Evolutionary conservation across 495 filamentous ascomycete genomes (phyloP).

Genomic region (Pyrenopolyporus hunteri): DNA sequence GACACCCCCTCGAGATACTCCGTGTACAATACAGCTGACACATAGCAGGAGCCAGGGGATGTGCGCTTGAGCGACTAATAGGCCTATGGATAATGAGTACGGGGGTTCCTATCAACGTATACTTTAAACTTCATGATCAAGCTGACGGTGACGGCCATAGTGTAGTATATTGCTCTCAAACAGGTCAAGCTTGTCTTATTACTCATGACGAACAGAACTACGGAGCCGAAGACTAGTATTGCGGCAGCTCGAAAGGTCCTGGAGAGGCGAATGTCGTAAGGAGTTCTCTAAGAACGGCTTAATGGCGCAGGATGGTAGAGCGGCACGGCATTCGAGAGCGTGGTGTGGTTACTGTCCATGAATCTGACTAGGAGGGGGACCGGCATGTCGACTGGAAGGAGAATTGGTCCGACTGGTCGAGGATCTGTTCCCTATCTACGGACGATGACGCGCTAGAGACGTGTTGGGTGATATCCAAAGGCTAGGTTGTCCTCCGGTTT

Average conservation of each 20-base stretch:
- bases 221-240: neutral
- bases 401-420: conserved; percentile 1
- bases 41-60: conserved; percentile 1
- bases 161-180: conserved; percentile 11
- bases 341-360: conserved; percentile 14
- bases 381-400: conserved; percentile 15
- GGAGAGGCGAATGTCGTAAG: neutral
- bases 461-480: conserved; percentile 4
- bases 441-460: neutral
- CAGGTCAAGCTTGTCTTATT: conserved; percentile 4
- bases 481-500: conserved; percentile 1
- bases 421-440: conserved; percentile 5
- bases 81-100: conserved; percentile 13
- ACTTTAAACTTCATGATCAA: conserved; percentile 28
- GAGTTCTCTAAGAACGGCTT: neutral
- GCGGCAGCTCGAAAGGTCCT: neutral
- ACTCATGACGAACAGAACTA: conserved; percentile 3
- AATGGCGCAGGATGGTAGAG: conserved; percentile 6
- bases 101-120: conserved; percentile 19
- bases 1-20: conserved; percentile 21
- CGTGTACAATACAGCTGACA: conserved; percentile 12
- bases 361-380: conserved; percentile 18
- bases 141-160: conserved; percentile 7
- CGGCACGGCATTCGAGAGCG: conserved; percentile 18
- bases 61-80: conserved; percentile 7